Base-by-base conservation (phyloP, 129 eudicot genomes). In the Flaveria brownii region DNA sequence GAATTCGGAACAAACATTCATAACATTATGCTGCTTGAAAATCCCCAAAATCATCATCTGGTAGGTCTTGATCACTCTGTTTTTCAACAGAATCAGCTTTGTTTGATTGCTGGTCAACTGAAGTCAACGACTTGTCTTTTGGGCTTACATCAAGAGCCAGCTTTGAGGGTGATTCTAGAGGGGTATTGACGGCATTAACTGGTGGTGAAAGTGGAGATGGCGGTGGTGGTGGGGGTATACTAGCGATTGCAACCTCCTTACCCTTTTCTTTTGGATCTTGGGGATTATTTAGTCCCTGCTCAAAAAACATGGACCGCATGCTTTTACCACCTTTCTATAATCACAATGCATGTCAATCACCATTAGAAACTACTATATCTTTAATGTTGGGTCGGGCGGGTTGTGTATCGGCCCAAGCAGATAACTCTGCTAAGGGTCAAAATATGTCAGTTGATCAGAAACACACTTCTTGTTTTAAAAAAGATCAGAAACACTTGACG, bases 21-120 rank as follows among this genome's bases (percentile, higher is more conserved):
- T 62, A 77, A 78, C 71, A 88, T 30, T 86, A 85, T 28, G 99
- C 99, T 54, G 91, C 93, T 81, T 95, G 99, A 89, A 95, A 92
- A 85, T 92, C 98, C 14, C 98, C 98, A 81, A 92, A 92, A 77
- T 92, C 98, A 39, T 92, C 96, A 68, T 92, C 96, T 2, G 87
- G 96, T 45, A 81, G 22, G 51, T 90, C 94, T 73, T 80, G 88
- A 45, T 71, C 73, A 68, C 26, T 77, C 76, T 67, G 84, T 28
- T 72, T 74, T 61, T 65, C 82, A 41, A 52, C 43, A 10, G 84
- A 20, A 39, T 60, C 66, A 20, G 82, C 39, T 78, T 80, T 85
- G 46, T 68, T 61, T 39, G 84, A 9, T 78, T 81, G 81, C 46
- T 69, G 52, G 74, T 82, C 78, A 9, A 51, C 75, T 15, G 93